Conservation (phyloP, 2,329 filamentous ascomycete genomes). For the Ophiostoma ulmi region DNA sequence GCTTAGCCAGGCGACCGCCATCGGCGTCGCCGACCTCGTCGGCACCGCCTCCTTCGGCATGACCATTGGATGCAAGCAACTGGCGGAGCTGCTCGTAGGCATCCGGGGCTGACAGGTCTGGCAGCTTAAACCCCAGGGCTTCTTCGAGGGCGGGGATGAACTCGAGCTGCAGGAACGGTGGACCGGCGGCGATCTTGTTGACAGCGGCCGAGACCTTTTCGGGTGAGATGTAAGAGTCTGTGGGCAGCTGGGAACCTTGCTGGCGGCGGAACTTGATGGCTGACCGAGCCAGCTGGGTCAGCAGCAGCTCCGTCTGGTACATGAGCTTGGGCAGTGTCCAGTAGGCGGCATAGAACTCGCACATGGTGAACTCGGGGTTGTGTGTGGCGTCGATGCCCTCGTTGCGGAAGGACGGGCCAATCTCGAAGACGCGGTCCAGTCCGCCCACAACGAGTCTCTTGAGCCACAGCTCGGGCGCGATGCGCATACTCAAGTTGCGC, state of each 20-base stretch:
- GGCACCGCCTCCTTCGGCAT: conserved; percentile 53
- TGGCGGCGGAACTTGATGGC: conserved; percentile 33
- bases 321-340: conserved; percentile 72
- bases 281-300: conserved; percentile 49
- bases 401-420: conserved; percentile 87
- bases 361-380: conserved; percentile 96
- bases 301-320: conserved; percentile 64
- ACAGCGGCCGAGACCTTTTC: background rate
- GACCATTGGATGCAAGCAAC: conserved; percentile 28
- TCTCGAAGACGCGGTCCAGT: conserved; percentile 84
- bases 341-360: conserved; percentile 92
- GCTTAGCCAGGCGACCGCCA: conserved; percentile 55
- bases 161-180: conserved; percentile 62
- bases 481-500: conserved; percentile 62
- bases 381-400: conserved; percentile 88
- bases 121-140: conserved; percentile 59
- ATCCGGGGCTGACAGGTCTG: conserved; percentile 52
- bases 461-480: conserved; percentile 92
- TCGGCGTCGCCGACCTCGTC: conserved; percentile 55
- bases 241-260: background rate
- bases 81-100: conserved; percentile 56
- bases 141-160: conserved; percentile 77
- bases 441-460: conserved; percentile 88
- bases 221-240: conserved; percentile 29
- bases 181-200: conserved; percentile 18